These are phyloP conservation scores for Podospora appendiculata DNA, from an alignment of 495 filamentous ascomycete species.

Conservation along the genomic window DNA sequence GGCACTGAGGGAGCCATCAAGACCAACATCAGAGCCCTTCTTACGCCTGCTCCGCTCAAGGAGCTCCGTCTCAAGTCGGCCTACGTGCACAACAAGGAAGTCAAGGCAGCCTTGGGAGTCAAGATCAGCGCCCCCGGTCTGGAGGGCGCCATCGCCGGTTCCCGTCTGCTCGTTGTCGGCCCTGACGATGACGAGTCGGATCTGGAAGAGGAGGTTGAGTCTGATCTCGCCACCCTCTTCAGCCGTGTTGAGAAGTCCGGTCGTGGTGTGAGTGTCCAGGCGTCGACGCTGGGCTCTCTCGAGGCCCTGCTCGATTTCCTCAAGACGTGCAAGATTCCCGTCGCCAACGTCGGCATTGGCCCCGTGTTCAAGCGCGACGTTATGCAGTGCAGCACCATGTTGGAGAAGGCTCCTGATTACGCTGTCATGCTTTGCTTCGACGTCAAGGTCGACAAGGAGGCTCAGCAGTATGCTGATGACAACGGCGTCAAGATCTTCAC, in stretches of 20 bases:
- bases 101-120: conserved; percentile 96
- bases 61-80: conserved; percentile 87
- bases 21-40: conserved; percentile 92
- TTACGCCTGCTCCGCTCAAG: conserved; percentile 90
- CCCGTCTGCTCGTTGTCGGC: conserved; percentile 85
- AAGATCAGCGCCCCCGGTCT: conserved; percentile 97
- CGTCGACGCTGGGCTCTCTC: conserved; percentile 93
- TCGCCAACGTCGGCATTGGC: conserved; percentile 94
- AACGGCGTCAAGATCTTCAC: conserved; percentile 97
- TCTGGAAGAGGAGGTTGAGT: conserved; percentile 92
- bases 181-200: conserved; percentile 95
- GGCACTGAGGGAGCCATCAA: conserved; percentile 89
- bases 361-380: conserved; percentile 98
- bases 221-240: conserved; percentile 85
- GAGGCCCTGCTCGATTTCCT: conserved; percentile 97
- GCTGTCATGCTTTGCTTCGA: conserved; percentile 99
- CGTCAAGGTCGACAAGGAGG: conserved; percentile 98
- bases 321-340: conserved; percentile 87
- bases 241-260: conserved; percentile 83
- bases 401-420: conserved; percentile 91
- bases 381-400: conserved; percentile 92
- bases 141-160: conserved; percentile 94
- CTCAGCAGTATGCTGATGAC: conserved; percentile 81
- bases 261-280: conserved; percentile 93
- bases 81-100: conserved; percentile 98